A percentile compares a stretch with the other conserved stretches of the same genome.
Conservation (phyloP, 2,329 filamentous ascomycete genomes). For the Penicillium sp. region DNA sequence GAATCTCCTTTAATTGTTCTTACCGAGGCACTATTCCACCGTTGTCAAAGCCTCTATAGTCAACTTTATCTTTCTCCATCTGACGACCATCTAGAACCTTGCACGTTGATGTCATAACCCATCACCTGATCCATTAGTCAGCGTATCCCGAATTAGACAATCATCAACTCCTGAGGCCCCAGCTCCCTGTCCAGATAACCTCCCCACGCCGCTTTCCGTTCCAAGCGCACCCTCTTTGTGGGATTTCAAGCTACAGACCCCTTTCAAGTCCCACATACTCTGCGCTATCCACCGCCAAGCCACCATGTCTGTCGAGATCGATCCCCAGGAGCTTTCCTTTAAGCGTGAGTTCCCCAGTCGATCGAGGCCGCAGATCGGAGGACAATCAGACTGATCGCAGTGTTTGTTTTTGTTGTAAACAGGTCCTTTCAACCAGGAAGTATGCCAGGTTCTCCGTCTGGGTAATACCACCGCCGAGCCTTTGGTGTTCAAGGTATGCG, state of each 20-base stretch:
- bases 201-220: constrained; percentile 5
- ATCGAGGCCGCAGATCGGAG: neutral
- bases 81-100: neutral
- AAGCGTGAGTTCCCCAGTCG: constrained; percentile 60
- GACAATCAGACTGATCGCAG: constrained; percentile 18
- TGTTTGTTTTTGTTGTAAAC: neutral
- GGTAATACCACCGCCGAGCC: constrained; percentile 59
- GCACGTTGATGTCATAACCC: neutral
- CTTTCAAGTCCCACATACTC: neutral
- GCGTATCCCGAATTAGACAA: constrained; percentile 19
- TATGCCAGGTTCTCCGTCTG: constrained; percentile 61
- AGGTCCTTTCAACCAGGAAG: constrained; percentile 66
- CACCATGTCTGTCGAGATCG: constrained; percentile 91
- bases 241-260: neutral
- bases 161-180: constrained; percentile 23
- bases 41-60: neutral
- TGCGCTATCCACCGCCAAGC: constrained; percentile 8
- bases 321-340: constrained; percentile 89
- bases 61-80: neutral
- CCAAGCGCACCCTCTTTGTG: constrained; percentile 13
- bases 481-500: constrained; percentile 63
- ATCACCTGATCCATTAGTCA: constrained; percentile 35
- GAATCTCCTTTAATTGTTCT: neutral
- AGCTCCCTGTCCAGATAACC: constrained; percentile 18
- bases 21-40: neutral